phyloP scores from a whole-genome alignment of 257 asterid genomes.

The Paulownia fortunei region DNA sequence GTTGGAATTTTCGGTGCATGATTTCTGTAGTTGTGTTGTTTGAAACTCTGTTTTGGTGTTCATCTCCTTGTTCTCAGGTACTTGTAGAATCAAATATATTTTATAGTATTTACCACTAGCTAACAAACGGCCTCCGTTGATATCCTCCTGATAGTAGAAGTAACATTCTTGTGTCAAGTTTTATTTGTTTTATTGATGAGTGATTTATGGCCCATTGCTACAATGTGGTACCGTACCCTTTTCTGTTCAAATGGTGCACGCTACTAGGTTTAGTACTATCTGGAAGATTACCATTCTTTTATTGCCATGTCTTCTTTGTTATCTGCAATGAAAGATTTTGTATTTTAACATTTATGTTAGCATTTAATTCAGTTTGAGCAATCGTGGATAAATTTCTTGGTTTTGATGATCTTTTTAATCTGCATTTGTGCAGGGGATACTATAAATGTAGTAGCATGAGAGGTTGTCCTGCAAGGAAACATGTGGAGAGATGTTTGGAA shows the following conservation, averaged over 20 bases:
- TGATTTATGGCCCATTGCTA: neutral
- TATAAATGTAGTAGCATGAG: conserved; percentile 96
- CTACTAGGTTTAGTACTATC: neutral
- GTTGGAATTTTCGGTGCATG: neutral
- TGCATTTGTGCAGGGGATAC: conserved; percentile 79
- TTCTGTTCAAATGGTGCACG: neutral
- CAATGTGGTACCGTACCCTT: conserved; percentile 3
- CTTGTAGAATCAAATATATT: neutral
- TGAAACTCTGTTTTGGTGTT: neutral
- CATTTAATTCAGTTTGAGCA: neutral
- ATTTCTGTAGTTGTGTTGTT: neutral
- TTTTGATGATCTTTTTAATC: conserved; percentile 37
- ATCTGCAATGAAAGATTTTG: neutral
- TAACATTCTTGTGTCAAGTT: neutral
- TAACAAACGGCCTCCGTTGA: neutral
- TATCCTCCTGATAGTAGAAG: neutral
- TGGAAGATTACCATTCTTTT: neutral
- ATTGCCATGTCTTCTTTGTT: conserved; percentile 3
- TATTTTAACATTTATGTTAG: neutral
- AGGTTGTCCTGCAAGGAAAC: conserved; percentile 97
- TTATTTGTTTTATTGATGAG: neutral
- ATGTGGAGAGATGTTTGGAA: conserved; percentile 92
- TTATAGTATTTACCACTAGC: neutral
- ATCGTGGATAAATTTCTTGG: conserved; percentile 42
- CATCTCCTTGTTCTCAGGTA: neutral